Conservation (phyloP, 148 eudicot species). For the Limonium bicolor region DNA sequence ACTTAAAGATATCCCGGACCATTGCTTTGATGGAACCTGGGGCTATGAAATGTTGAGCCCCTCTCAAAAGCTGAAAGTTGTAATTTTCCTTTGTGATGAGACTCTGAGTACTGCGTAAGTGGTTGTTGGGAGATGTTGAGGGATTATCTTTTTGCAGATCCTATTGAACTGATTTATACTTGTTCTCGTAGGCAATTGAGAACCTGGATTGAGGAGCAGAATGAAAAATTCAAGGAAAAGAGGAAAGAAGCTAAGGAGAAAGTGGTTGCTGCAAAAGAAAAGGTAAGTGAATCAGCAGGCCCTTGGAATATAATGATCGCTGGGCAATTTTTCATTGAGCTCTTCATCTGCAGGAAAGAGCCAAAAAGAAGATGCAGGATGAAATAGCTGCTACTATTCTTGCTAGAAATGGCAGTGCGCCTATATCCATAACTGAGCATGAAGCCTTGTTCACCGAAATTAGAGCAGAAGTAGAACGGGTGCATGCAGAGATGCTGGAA, state of each 20-base stretch:
- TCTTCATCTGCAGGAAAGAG: conserved; percentile 66
- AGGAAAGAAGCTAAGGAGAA: conserved; percentile 50
- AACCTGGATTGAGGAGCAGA: conserved; percentile 52
- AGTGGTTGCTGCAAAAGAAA: conserved; percentile 41
- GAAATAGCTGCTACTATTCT: conserved; percentile 38
- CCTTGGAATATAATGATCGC: no score
- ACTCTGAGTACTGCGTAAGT: conserved; percentile 62
- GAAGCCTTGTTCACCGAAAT: conserved; percentile 38
- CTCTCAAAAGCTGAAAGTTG: conserved; percentile 51
- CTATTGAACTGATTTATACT: background rate
- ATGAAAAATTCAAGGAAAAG: conserved; percentile 22
- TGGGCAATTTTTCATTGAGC: no score
- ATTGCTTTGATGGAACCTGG: conserved; percentile 29
- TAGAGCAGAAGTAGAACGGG: conserved; percentile 40
- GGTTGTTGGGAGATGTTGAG: background rate
- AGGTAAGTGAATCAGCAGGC: no score
- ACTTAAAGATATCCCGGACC: conserved; percentile 25
- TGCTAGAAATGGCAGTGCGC: conserved; percentile 37
- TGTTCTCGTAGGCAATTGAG: conserved; percentile 36
- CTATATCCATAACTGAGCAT: conserved; percentile 56
- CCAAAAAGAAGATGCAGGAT: conserved; percentile 50
- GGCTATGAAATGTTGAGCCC: conserved; percentile 43
- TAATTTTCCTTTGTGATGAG: conserved; percentile 75
- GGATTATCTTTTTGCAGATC: background rate
- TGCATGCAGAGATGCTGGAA: conserved; percentile 41